Conservation (phyloP, 1,139 yeast genomes). For the Casaregolazyma suthepensis region DNA sequence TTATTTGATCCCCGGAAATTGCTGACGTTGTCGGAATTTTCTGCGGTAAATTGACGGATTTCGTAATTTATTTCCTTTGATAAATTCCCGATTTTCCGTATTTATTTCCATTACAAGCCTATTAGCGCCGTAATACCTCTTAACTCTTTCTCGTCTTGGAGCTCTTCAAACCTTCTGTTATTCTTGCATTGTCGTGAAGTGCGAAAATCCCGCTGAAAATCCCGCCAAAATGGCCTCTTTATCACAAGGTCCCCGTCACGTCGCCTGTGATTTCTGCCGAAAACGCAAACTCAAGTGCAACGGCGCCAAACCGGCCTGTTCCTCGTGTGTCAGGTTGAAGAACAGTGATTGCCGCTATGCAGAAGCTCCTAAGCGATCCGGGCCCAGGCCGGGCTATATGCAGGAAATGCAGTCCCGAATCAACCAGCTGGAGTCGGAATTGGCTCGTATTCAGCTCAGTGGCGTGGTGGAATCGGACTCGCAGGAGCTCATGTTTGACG, state of each 20-base stretch:
- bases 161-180: no score
- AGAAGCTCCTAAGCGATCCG: not conserved
- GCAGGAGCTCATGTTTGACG: not conserved
- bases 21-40: not conserved
- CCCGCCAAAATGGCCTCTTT: not conserved
- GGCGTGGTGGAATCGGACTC: not conserved
- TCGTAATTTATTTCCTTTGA: not conserved
- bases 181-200: no score
- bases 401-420: not conserved
- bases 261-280: conserved; percentile 8
- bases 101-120: no score
- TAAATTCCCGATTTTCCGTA: not conserved
- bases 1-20: not conserved
- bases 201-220: not conserved
- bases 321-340: not conserved
- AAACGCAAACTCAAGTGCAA: conserved; percentile 10
- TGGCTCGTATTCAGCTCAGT: not conserved
- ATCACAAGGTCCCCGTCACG: not conserved
- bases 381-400: conserved; percentile 1
- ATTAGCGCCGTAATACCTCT: no score
- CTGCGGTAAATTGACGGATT: not conserved
- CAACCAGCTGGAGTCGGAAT: not conserved
- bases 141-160: no score
- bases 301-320: conserved; percentile 4
- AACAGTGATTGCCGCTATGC: not conserved